These are phyloP conservation scores for Elaeis oleifera DNA, from an alignment of 202 grass and related monocot genomes.

Conservation along the genomic window DNA sequence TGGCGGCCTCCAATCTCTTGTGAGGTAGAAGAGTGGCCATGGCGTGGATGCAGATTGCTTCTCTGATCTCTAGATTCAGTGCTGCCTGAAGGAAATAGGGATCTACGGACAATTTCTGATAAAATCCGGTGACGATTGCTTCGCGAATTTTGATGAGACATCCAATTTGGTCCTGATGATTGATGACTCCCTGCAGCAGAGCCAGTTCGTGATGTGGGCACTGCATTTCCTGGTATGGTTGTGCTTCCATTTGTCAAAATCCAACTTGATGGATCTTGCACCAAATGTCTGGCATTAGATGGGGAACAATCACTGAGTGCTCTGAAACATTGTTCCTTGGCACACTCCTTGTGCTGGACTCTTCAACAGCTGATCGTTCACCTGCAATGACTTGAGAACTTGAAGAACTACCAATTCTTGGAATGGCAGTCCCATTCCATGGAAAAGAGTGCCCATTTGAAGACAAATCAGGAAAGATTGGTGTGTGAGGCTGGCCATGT, in stretches of 20 bases:
- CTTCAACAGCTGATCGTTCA: slow-evolving; percentile 36
- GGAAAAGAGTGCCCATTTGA: slow-evolving; percentile 39
- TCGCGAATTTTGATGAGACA: slow-evolving; percentile 40
- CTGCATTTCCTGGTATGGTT: slow-evolving; percentile 40
- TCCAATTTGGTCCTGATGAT: slow-evolving; percentile 42
- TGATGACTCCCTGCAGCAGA: slow-evolving; percentile 38
- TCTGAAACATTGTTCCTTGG: slow-evolving; percentile 29
- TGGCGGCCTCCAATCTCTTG: slow-evolving; percentile 39
- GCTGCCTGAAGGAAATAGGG: not conserved
- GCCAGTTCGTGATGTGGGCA: slow-evolving; percentile 43
- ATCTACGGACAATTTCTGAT: slow-evolving; percentile 29
- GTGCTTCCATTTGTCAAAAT: slow-evolving; percentile 33
- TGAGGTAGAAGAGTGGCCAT: slow-evolving; percentile 7
- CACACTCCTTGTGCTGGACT: slow-evolving; percentile 31
- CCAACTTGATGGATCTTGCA: slow-evolving; percentile 47
- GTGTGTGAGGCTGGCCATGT: slow-evolving; percentile 36
- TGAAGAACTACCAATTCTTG: slow-evolving; percentile 35
- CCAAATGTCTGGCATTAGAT: slow-evolving; percentile 29
- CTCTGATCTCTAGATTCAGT: slow-evolving; percentile 13
- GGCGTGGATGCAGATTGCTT: slow-evolving; percentile 12
- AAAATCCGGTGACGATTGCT: slow-evolving; percentile 52
- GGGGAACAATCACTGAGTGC: slow-evolving; percentile 14
- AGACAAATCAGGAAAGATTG: slow-evolving; percentile 37
- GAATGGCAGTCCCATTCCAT: slow-evolving; percentile 46
- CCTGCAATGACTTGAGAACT: slow-evolving; percentile 26